phyloP scores from a whole-genome alignment of 2,329 filamentous ascomycete genomes.

The Xylaria digitata region DNA sequence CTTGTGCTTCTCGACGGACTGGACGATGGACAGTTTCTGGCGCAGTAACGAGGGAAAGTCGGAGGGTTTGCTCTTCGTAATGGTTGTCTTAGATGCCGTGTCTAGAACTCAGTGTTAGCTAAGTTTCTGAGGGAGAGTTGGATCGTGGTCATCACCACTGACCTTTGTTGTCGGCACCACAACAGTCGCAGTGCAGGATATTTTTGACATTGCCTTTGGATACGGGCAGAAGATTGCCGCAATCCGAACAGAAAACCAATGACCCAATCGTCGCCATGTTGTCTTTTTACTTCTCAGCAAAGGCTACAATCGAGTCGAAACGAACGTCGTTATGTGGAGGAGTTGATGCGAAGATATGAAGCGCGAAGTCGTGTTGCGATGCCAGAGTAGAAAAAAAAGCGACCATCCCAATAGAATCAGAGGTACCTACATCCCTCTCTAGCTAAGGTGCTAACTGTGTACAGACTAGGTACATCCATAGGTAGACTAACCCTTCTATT shows the following conservation, averaged over 20 bases:
- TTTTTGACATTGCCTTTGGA: slow-evolving; percentile 81
- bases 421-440: too few species aligned
- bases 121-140: not conserved
- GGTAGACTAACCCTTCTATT: too few species aligned
- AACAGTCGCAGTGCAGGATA: slow-evolving; percentile 84
- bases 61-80: slow-evolving; percentile 86
- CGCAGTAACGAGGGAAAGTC: slow-evolving; percentile 92
- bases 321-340: not conserved
- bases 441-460: too few species aligned
- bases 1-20: slow-evolving; percentile 82
- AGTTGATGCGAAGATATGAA: not conserved
- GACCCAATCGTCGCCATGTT: slow-evolving; percentile 90
- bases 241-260: slow-evolving; percentile 91
- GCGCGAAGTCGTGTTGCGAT: slow-evolving; percentile 2
- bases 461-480: too few species aligned
- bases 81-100: slow-evolving; percentile 78
- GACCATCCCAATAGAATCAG: not conserved
- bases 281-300: not conserved
- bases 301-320: not conserved
- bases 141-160: slow-evolving; percentile 39
- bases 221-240: slow-evolving; percentile 87
- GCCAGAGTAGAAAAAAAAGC: slow-evolving; percentile 13
- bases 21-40: slow-evolving; percentile 87
- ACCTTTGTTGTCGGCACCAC: slow-evolving; percentile 88
- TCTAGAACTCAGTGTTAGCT: slow-evolving; percentile 60